These are phyloP conservation scores for Verbascum thapsus DNA, from an alignment of 257 asterid genomes.

Conservation along the genomic window DNA sequence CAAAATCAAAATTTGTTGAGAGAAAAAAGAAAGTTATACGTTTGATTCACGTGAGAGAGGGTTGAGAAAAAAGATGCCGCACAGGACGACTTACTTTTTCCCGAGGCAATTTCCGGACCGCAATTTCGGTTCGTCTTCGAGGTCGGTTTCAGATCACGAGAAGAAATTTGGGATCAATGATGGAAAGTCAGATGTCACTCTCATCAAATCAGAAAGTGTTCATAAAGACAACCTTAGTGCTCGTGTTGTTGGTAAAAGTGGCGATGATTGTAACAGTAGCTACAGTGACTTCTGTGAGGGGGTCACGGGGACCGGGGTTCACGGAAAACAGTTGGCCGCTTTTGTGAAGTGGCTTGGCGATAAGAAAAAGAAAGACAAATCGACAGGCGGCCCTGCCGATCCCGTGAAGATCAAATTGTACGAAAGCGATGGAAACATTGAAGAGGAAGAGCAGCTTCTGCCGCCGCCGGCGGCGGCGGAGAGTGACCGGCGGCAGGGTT, in stretches of 20 bases:
- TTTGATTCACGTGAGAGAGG: constrained; percentile 55
- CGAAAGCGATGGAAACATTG: constrained; percentile 32
- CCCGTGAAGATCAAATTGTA: constrained; percentile 51
- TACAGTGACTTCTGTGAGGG: constrained; percentile 29
- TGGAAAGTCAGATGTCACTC: constrained; percentile 30
- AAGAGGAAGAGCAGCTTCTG: constrained; percentile 42
- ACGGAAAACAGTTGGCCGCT: constrained; percentile 67
- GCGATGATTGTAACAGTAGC: constrained; percentile 1
- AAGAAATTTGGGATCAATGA: constrained; percentile 43
- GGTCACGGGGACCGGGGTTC: constrained; percentile 69
- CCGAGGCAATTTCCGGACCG: constrained; percentile 88
- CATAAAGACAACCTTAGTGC: constrained; percentile 1
- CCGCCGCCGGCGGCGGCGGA: constrained; percentile 42
- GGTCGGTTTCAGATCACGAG: constrained; percentile 73
- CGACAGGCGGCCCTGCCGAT: constrained; percentile 33
- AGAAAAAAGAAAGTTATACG: too few species aligned
- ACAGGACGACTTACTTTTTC: constrained; percentile 83
- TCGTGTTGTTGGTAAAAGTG: background rate
- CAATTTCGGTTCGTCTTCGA: constrained; percentile 44
- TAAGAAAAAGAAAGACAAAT: constrained; percentile 51
- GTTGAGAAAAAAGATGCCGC: constrained; percentile 74
- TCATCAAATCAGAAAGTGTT: constrained; percentile 19
- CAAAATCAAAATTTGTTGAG: too few species aligned
- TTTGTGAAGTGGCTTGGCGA: constrained; percentile 62
- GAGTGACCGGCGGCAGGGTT: constrained; percentile 32